Percentiles rank a stretch among this genome's conserved stretches.
Evolutionary conservation across 768 basidiomycete genomes (phyloP).

Genomic region (Russula virescens): DNA sequence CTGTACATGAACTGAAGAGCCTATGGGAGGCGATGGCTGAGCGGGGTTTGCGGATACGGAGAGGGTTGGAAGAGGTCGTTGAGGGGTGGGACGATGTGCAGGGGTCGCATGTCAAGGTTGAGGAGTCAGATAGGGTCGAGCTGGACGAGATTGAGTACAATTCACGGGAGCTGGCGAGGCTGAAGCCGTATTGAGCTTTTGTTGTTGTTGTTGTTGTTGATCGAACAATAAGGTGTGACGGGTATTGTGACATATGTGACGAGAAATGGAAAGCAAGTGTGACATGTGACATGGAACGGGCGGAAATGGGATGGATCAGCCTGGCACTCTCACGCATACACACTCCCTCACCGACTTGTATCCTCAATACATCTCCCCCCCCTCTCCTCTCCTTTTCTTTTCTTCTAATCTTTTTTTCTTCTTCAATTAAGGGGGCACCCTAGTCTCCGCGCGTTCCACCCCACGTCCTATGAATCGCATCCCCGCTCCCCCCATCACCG

Average conservation of each 20-base stretch:
- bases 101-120: constrained; percentile 15
- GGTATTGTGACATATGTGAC: too few relatives aligned
- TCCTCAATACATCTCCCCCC: background rate
- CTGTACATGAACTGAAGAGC: constrained; percentile 48
- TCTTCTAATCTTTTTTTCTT: constrained; percentile 10
- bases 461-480: constrained; percentile 46
- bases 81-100: constrained; percentile 39
- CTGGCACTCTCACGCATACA: background rate
- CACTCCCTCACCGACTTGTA: background rate
- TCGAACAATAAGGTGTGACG: constrained; percentile 10
- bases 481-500: constrained; percentile 53
- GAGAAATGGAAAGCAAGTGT: too few relatives aligned
- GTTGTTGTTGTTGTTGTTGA: too few relatives aligned
- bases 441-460: constrained; percentile 7
- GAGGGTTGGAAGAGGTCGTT: constrained; percentile 53
- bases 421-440: constrained; percentile 22
- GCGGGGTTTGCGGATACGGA: constrained; percentile 57
- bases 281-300: background rate
- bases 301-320: background rate
- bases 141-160: constrained; percentile 52
- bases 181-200: constrained; percentile 52
- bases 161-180: constrained; percentile 51
- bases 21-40: constrained; percentile 75
- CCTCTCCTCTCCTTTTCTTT: background rate
- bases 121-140: constrained; percentile 24